These are phyloP conservation scores for Candida vaughaniae DNA, from an alignment of 805 yeast genomes.

Conservation along the genomic window DNA sequence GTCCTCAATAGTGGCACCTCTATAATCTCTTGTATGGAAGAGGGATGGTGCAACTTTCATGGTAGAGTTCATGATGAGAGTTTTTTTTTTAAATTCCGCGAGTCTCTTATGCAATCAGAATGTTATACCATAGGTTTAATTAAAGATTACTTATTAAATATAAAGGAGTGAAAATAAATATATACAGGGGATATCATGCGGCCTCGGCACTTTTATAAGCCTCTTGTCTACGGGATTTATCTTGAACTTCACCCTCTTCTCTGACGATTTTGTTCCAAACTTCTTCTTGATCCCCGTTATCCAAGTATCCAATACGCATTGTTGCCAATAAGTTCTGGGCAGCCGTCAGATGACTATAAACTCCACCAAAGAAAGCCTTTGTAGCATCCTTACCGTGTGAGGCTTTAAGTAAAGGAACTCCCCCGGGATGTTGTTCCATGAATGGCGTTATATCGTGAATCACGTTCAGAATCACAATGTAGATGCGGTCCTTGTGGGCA, in stretches of 20 bases:
- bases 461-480: conserved; percentile 84
- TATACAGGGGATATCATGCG: no score
- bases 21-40: conserved; percentile 37
- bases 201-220: conserved; percentile 35
- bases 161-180: no score
- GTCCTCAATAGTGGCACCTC: conserved; percentile 59
- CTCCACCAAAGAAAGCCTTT: conserved; percentile 92
- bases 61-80: conserved; percentile 2
- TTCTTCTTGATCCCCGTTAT: conserved; percentile 77
- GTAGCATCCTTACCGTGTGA: conserved; percentile 94
- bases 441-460: conserved; percentile 93
- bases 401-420: conserved; percentile 70
- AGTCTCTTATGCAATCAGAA: no score
- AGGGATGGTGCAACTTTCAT: conserved; percentile 14
- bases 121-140: no score
- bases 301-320: conserved; percentile 86
- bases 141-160: no score
- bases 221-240: conserved; percentile 17
- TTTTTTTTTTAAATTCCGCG: conserved; percentile 3
- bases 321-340: conserved; percentile 89
- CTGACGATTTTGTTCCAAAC: conserved; percentile 75
- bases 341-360: conserved; percentile 88
- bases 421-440: conserved; percentile 93
- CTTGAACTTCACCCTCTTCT: conserved; percentile 54
- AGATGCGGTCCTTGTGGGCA: conserved; percentile 47